Conservation (phyloP, 2,329 filamentous ascomycete species). For the Colletotrichum theobromicola region DNA sequence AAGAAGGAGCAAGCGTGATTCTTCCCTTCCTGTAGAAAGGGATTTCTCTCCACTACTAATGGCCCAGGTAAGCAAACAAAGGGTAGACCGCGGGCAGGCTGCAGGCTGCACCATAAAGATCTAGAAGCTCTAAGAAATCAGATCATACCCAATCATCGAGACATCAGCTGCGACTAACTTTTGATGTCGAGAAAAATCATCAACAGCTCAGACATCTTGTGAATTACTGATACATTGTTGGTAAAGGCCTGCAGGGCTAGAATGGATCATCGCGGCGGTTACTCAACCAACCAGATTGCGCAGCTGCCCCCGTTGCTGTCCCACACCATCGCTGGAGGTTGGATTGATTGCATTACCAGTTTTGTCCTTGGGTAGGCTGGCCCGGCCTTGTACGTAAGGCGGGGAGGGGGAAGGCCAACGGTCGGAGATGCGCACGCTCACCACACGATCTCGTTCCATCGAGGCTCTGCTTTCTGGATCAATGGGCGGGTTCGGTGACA, state of each 20-base stretch:
- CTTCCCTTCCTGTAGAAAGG: too few relatives aligned
- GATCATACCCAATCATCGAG: background rate
- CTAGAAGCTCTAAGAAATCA: too few relatives aligned
- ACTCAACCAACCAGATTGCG: background rate
- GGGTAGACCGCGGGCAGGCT: too few relatives aligned
- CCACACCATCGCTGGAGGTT: background rate
- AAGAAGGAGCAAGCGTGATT: too few relatives aligned
- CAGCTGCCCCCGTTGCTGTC: background rate
- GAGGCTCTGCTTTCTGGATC: background rate
- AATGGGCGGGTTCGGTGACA: constrained; percentile 47
- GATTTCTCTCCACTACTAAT: too few relatives aligned
- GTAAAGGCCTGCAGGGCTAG: background rate
- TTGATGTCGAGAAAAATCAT: background rate
- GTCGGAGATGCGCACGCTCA: background rate
- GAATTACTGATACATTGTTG: background rate
- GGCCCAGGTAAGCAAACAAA: too few relatives aligned
- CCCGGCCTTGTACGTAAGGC: background rate
- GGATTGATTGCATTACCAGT: background rate
- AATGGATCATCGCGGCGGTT: background rate
- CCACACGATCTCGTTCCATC: background rate
- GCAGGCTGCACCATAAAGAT: too few relatives aligned
- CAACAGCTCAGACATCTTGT: background rate
- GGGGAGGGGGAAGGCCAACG: background rate
- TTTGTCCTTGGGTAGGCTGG: background rate
- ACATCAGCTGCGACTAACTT: background rate